Base-by-base conservation (phyloP, 2,329 filamentous ascomycete species). In the Huntiella omanensis region DNA sequence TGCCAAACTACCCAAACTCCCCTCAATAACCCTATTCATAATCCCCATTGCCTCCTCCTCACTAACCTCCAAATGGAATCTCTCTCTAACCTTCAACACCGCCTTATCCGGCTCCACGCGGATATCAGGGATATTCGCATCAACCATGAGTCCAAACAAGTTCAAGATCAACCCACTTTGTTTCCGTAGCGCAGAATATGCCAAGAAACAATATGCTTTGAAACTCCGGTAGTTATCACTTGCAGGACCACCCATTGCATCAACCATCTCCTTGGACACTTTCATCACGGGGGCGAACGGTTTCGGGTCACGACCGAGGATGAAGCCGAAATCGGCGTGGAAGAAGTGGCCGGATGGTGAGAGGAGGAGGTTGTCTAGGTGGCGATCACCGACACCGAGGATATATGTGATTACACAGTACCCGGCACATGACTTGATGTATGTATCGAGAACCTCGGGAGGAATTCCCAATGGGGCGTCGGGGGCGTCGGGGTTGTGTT, bases 361-460 rank as follows among this genome's bases (percentile, higher is more conserved):
- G 4, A 98, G 75, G 19, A 98, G 76, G 1, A 98, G 74, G 56
- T 98, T 98, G 60, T 98, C 91, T 2, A 96, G 71, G 62, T 98
- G 91, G 1, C 91, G 79, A 59, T 98, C 91, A 15, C 91, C 91
- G 2, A 98, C 91, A 32, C 91, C 92, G 10, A 98, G 74, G 12
- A 98, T 83, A 60, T 98, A 98, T 0, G 92, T 98, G 54, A 98
- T 95, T 11, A 98, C 91, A 60, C 91, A 96, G 63, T 98, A 98
- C 33, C 91, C 91, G 0, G 91, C 91, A 57, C 91, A 95, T 0
- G 86, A 94, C 58, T 87, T 88, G 57, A 96, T 78, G 58, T 94
- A 98, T 1, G 81, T 95, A 54, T 98, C 91, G 64, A 98, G 80
- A 0, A 84, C 80, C 57, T 95, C 88, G 58, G 88, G 87, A 22